These are phyloP conservation scores for Cerioporus squamosus DNA, from an alignment of 1,284 basidiomycete genomes.

Conservation along the genomic window DNA sequence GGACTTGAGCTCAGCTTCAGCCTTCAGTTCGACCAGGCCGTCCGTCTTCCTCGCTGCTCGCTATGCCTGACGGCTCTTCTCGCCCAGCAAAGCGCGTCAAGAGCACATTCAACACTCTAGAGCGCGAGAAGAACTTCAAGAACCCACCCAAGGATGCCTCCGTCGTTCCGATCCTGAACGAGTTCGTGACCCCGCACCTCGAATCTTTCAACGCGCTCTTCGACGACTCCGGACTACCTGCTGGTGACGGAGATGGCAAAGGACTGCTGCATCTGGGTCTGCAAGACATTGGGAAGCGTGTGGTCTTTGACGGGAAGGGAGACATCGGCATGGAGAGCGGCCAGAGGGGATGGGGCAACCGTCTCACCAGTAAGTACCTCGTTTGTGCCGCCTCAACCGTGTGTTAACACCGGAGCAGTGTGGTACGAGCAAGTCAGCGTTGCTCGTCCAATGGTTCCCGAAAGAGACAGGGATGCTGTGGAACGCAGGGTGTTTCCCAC, in stretches of 20 bases:
- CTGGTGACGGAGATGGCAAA: conserved; percentile 74
- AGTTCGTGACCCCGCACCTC: conserved; percentile 93
- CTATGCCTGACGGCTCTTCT: conserved; percentile 42
- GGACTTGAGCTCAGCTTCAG: not conserved
- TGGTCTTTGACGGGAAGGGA: conserved; percentile 88
- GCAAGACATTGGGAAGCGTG: conserved; percentile 87
- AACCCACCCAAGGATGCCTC: conserved; percentile 75
- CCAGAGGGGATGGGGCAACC: conserved; percentile 74
- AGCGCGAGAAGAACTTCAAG: conserved; percentile 82
- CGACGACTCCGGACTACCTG: conserved; percentile 78
- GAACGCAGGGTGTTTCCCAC: conserved; percentile 88
- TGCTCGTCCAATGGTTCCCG: conserved; percentile 86
- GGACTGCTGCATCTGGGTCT: conserved; percentile 85
- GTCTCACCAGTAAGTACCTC: conserved; percentile 72
- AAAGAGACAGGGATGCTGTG: conserved; percentile 77
- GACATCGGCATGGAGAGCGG: conserved; percentile 55
- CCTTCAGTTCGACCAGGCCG: not conserved
- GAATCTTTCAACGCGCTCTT: conserved; percentile 97
- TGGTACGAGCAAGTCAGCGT: conserved; percentile 91
- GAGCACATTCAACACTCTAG: conserved; percentile 83
- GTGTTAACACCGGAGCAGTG: conserved; percentile 54
- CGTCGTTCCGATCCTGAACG: conserved; percentile 85
- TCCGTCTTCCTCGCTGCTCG: conserved; percentile 5
- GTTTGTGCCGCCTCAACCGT: conserved; percentile 4
- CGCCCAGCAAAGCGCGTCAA: conserved; percentile 20